A percentile compares a stretch with the other conserved stretches of the same genome.
These are phyloP conservation scores for Lentinula boryana DNA, from an alignment of 768 basidiomycete species.

Conservation along the genomic window DNA sequence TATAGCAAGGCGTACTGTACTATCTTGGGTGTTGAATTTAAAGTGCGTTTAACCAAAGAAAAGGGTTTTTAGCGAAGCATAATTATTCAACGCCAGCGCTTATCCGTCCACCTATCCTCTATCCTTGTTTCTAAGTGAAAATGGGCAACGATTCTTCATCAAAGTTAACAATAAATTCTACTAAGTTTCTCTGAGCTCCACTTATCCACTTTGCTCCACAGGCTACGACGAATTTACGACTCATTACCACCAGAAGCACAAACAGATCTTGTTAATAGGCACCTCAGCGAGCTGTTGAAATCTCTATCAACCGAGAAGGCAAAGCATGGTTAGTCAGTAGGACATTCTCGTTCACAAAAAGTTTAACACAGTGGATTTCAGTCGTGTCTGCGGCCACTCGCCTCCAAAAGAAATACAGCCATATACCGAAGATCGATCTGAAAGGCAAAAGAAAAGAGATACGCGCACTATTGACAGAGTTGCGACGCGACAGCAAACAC, in stretches of 20 bases:
- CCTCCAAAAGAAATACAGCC: conserved; percentile 29
- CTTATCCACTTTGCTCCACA: conserved; percentile 14
- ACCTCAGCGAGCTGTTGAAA: conserved; percentile 45
- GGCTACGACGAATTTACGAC: conserved; percentile 43
- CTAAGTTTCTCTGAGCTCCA: neutral
- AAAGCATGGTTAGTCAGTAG: conserved; percentile 23
- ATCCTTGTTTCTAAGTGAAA: neutral
- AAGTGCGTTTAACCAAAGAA: too few species aligned
- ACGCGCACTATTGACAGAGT: conserved; percentile 42
- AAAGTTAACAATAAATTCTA: neutral
- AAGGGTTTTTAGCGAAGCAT: too few species aligned
- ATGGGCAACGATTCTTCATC: neutral
- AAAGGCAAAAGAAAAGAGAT: conserved; percentile 52
- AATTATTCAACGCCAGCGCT: too few species aligned
- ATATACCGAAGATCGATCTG: conserved; percentile 45
- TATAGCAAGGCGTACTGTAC: too few species aligned
- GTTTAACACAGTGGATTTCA: conserved; percentile 7
- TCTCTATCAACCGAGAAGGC: conserved; percentile 28
- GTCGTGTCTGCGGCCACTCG: conserved; percentile 33
- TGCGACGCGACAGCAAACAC: conserved; percentile 48
- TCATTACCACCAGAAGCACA: conserved; percentile 50
- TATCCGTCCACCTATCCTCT: too few species aligned
- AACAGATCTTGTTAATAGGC: conserved; percentile 39
- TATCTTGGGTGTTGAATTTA: too few species aligned
- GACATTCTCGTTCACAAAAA: neutral